These are phyloP conservation scores for Petunia axillaris DNA, from an alignment of 257 asterid genomes.

Conservation along the genomic window DNA sequence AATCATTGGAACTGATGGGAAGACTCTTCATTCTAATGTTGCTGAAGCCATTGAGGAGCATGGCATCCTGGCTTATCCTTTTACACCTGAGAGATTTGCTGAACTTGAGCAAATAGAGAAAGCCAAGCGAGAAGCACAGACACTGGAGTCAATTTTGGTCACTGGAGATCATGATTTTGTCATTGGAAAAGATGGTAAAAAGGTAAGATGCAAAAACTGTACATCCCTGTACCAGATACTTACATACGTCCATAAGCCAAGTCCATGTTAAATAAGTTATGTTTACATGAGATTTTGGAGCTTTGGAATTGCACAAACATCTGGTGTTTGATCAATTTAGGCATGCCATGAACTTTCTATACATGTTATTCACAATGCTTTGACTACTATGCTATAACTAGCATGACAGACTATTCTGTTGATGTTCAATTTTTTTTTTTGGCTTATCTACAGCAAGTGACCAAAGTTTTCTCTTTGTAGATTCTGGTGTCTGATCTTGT, in stretches of 20 bases:
- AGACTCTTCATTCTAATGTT: conserved; percentile 72
- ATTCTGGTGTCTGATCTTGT: conserved; percentile 68
- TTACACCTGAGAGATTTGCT: conserved; percentile 71
- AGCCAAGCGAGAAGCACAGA: conserved; percentile 78
- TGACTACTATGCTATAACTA: neutral
- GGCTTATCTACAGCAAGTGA: neutral
- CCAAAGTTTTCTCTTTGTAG: conserved; percentile 38
- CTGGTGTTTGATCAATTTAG: neutral
- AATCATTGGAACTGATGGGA: conserved; percentile 83
- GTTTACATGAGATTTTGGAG: neutral
- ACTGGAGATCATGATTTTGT: conserved; percentile 64
- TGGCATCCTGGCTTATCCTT: conserved; percentile 74
- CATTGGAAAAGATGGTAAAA: conserved; percentile 65
- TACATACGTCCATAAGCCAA: neutral
- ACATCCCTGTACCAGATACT: neutral
- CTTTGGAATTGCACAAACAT: neutral
- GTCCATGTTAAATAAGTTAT: neutral
- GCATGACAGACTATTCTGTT: neutral
- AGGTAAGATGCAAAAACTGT: conserved; percentile 46
- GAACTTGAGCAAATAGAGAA: conserved; percentile 75
- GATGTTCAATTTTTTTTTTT: neutral
- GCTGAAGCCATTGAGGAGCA: conserved; percentile 77
- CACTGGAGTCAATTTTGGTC: conserved; percentile 83
- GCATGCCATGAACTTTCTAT: neutral
- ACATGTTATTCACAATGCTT: neutral